These are phyloP conservation scores for Lecanicillium sp. DNA, from an alignment of 2,329 filamentous ascomycete species.

Conservation along the genomic window DNA sequence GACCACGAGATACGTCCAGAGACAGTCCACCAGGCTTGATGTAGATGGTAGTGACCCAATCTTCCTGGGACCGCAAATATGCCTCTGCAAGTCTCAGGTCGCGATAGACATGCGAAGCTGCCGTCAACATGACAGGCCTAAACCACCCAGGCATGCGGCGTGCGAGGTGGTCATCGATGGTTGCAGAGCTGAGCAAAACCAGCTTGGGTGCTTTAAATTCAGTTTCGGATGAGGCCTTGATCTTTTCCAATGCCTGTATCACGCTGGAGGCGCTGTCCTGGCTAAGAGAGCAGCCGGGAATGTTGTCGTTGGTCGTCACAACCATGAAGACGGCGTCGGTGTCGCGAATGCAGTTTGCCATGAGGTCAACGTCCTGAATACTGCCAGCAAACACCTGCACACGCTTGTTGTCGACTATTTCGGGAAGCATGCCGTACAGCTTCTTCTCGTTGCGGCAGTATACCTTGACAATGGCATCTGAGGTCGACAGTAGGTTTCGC, in stretches of 20 bases:
- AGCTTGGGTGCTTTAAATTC: no score
- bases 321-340: slow-evolving; percentile 30
- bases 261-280: slow-evolving; percentile 28
- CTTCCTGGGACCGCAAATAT: slow-evolving; percentile 25
- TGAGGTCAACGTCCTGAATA: slow-evolving; percentile 28
- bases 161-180: no score
- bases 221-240: no score
- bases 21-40: slow-evolving; percentile 28
- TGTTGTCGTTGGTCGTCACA: slow-evolving; percentile 33
- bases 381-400: slow-evolving; percentile 33
- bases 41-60: slow-evolving; percentile 30
- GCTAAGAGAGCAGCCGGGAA: slow-evolving; percentile 29
- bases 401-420: slow-evolving; percentile 19
- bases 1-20: slow-evolving; percentile 22
- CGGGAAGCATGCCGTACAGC: slow-evolving; percentile 19
- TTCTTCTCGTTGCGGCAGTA: no score
- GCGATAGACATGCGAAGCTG: no score
- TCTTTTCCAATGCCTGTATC: no score
- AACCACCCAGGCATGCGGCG: no score
- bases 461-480: no score
- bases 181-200: no score
- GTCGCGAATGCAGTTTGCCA: slow-evolving; percentile 27
- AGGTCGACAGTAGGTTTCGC: no score
- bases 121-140: no score
- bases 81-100: slow-evolving; percentile 24